Evolutionary conservation across 352 stramenopile species (phyloP), one percentile per base, ranked within the genome.

Genomic region (Pythium plurisporium): DNA sequence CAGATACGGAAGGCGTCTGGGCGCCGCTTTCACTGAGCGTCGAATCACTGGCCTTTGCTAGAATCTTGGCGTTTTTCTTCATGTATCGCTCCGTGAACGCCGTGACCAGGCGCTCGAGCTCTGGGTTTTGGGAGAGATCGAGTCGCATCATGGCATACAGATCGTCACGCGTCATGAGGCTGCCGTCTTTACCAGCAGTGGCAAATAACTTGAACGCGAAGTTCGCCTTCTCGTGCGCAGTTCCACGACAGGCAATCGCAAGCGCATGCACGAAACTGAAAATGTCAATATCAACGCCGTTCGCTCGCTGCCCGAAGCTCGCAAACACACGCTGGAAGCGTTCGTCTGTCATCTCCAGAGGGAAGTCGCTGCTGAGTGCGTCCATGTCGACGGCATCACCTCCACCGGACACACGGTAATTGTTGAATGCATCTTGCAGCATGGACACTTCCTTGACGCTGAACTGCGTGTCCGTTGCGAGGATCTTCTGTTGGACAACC

Each of bases 181-280:
- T 65, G 7, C 55, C 58, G 14, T 76, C 67, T 20, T 64, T 70
- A 26, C 70, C 52, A 14, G 48, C 49, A 17, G 76, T 87, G 7
- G 82, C 72, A 55, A 95, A 94, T 19, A 94, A 63, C 27, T 74
- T 88, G 50, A 93, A 95, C 11, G 82, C 82, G 53, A 92, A 95
- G 7, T 73, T 67, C 25, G 82, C 69, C 59, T 94, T 93, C 29
- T 92, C 83, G 27, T 91, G 73, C 0, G 52, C 58, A 1, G 70
- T 87, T 9, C 86, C 83, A 34, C 86, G 78, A 40, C 86, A 93
- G 1, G 86, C 78, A 46, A 89, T 85, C 33, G 79, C 80, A 22
- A 95, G 67, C 9, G 80, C 78, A 53, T 89, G 85, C 12, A 95
- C 83, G 62, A 95, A 95, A 55, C 77, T 90, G 54, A 95, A 95